Evolutionary conservation across 306 rosid genomes (phyloP).

Genomic region (Vigna trinervia): DNA sequence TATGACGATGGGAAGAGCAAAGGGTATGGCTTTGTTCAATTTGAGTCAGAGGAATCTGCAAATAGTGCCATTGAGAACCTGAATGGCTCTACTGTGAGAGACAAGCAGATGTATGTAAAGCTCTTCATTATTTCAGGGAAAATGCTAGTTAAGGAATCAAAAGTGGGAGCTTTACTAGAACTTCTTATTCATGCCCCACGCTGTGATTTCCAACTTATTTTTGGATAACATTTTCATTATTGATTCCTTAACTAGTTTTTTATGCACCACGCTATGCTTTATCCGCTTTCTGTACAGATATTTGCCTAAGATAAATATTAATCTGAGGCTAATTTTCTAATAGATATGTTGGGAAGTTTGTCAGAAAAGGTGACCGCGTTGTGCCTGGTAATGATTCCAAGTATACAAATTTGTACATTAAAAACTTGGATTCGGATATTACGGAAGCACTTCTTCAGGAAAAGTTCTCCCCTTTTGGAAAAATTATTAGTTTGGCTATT

Average conservation of each 20-base stretch:
- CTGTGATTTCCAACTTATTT: background rate
- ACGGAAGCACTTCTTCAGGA: conserved; percentile 65
- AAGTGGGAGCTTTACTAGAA: background rate
- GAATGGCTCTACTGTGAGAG: conserved; percentile 65
- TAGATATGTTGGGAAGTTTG: conserved; percentile 76
- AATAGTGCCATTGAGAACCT: conserved; percentile 72
- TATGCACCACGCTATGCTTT: background rate
- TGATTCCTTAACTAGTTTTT: background rate
- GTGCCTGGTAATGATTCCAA: conserved; percentile 60
- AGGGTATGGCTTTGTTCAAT: conserved; percentile 93
- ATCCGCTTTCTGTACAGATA: conserved; percentile 19
- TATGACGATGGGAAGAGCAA: conserved; percentile 86
- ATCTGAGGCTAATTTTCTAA: conserved; percentile 30
- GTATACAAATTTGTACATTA: conserved; percentile 81
- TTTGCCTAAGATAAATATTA: conserved; percentile 27
- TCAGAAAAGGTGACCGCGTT: conserved; percentile 69
- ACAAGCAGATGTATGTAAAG: conserved; percentile 71
- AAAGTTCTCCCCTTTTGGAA: conserved; percentile 74
- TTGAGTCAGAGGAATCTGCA: conserved; percentile 81
- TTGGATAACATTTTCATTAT: background rate
- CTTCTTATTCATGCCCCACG: background rate
- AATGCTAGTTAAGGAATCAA: background rate
- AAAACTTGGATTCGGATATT: conserved; percentile 74
- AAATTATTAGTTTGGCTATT: conserved; percentile 68
- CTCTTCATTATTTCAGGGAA: background rate